Evolutionary conservation across 2,329 filamentous ascomycete genomes (phyloP).

Genomic region (Dactylonectria macrodidyma): DNA sequence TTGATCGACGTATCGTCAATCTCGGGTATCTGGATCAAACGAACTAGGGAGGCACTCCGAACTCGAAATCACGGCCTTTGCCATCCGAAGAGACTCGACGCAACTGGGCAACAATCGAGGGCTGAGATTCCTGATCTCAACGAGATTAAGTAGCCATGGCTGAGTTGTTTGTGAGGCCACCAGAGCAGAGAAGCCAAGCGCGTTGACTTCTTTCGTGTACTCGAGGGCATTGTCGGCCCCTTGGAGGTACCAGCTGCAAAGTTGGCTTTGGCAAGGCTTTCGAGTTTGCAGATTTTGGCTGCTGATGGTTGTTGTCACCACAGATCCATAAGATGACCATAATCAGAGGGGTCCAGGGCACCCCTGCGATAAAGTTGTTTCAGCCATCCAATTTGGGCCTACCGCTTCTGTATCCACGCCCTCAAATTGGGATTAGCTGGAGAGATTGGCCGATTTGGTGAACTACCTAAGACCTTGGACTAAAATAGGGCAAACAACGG

Average conservation of each 20-base stretch:
- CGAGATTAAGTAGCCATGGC: neutral
- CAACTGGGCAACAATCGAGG: conserved; percentile 22
- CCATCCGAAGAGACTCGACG: conserved; percentile 24
- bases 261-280: conserved; percentile 28
- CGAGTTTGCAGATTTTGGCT: conserved; percentile 18
- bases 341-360: conserved; percentile 40
- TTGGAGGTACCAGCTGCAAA: conserved; percentile 11
- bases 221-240: neutral
- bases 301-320: conserved; percentile 26
- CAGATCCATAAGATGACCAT: conserved; percentile 35
- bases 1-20: conserved; percentile 49
- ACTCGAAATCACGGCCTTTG: conserved; percentile 25
- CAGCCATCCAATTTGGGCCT: conserved; percentile 43
- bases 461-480: conserved; percentile 14
- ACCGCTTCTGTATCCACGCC: conserved; percentile 13
- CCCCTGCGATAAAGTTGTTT: conserved; percentile 44
- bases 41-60: conserved; percentile 33
- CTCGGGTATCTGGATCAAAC: conserved; percentile 47
- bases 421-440: conserved; percentile 41
- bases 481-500: conserved; percentile 23
- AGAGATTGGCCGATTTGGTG: conserved; percentile 31
- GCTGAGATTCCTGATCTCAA: neutral
- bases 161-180: neutral
- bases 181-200: no score
- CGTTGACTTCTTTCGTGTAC: neutral